Conservation (phyloP, 805 yeast species). For the Lipomyces lipofer region DNA sequence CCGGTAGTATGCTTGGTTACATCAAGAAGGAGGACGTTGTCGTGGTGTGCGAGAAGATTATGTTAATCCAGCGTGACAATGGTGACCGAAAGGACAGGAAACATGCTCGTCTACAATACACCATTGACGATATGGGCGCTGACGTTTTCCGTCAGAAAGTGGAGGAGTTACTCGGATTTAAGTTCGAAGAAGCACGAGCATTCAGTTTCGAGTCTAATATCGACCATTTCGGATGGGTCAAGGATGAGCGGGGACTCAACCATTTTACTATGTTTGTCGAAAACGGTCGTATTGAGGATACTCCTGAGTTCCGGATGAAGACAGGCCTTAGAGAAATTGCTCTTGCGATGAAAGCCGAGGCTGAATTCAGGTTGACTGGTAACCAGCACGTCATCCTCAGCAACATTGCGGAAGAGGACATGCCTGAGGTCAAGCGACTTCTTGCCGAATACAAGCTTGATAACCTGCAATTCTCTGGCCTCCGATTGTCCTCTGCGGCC, state of each 20-base stretch:
- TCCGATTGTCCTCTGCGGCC: constrained; percentile 88
- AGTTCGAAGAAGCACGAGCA: constrained; percentile 66
- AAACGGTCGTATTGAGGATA: constrained; percentile 94
- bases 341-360: constrained; percentile 62
- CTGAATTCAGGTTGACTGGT: constrained; percentile 91
- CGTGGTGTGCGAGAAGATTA: constrained; percentile 81
- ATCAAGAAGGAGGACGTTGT: constrained; percentile 66
- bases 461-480: constrained; percentile 75
- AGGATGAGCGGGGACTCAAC: constrained; percentile 58
- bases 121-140: constrained; percentile 88
- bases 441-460: constrained; percentile 77
- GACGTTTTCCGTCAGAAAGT: constrained; percentile 76
- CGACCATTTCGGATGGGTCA: constrained; percentile 90
- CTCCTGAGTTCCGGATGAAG: constrained; percentile 86
- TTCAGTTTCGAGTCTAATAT: constrained; percentile 82
- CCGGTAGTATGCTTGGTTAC: constrained; percentile 85
- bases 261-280: constrained; percentile 94
- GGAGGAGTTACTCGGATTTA: constrained; percentile 78
- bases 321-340: constrained; percentile 83
- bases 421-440: constrained; percentile 61
- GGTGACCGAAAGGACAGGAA: constrained; percentile 97
- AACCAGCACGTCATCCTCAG: constrained; percentile 88
- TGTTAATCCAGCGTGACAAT: constrained; percentile 90
- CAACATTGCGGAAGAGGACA: constrained; percentile 66
- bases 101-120: constrained; percentile 96